Percentiles rank a stretch among this genome's conserved stretches.
Conservation (phyloP, 1,284 basidiomycete species). For the Ceratobasidium sp. region DNA sequence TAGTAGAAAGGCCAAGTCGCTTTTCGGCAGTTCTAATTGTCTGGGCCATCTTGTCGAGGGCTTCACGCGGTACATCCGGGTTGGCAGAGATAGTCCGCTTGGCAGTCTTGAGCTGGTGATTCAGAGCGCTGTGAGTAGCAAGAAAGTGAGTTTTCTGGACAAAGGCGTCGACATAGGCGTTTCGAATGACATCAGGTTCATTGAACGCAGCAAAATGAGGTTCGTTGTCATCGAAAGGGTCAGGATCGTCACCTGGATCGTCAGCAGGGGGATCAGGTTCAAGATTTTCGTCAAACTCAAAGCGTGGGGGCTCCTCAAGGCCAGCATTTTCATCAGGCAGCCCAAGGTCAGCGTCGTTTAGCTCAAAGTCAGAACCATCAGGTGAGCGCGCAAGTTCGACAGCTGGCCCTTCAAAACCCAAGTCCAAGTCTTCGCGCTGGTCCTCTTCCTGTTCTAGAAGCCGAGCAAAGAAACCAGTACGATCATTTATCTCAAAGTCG, state of each 20-base stretch:
- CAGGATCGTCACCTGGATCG: neutral
- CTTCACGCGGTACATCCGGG: neutral
- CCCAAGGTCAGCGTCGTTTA: neutral
- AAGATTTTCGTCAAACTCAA: neutral
- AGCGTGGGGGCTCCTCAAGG: neutral
- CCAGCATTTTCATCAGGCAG: neutral
- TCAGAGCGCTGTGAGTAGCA: neutral
- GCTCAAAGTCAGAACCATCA: neutral
- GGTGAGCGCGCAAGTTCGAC: neutral
- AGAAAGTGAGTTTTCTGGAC: neutral
- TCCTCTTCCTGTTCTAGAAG: neutral
- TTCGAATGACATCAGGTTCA: neutral
- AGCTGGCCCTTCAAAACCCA: neutral
- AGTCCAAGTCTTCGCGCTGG: neutral
- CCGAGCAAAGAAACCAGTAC: neutral
- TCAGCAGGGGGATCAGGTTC: neutral
- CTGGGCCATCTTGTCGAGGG: constrained; percentile 3
- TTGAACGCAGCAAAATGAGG: neutral
- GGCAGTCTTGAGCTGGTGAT: constrained; percentile 5
- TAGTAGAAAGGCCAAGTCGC: neutral
- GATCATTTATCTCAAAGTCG: no score
- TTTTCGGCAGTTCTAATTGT: constrained; percentile 16
- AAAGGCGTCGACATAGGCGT: constrained; percentile 16
- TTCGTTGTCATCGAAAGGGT: neutral
- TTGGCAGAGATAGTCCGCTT: neutral